Evolutionary conservation across 768 basidiomycete species (phyloP), one percentile per base, ranked within the genome.

Genomic region (Imleria badia): DNA sequence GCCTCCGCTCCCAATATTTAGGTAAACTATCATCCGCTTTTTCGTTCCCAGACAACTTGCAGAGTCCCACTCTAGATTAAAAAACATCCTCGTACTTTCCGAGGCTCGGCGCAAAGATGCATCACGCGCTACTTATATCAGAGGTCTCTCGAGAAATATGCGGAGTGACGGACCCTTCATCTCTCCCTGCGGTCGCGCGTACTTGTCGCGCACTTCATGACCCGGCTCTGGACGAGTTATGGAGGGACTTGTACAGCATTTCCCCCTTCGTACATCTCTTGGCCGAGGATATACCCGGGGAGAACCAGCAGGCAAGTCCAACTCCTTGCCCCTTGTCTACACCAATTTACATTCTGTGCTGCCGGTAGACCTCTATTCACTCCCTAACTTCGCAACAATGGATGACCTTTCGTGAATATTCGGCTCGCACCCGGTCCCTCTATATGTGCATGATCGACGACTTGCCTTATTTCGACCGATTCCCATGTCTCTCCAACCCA

Each of bases 211-310:
- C 59, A 4, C 52, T 68, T 45, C 49, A 48, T 6, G 59, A 65
- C 35, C 59, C 57, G 31, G 66, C 68, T 36, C 48, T 68, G 5
- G 66, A 68, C 40, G 61, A 63, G 35, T 20, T 70, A 2, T 68
- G 66, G 68, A 50, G 48, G 33, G 48, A 61, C 29, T 22, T 68
- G 40, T 69, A 54, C 45, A 66, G 47, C 10, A 44, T 68, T 0
- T 41, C 57, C 31, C 66, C 66, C 9, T 59, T 68, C 22, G 14
- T 66, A 22, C 52, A 51, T 26, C 65, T 67, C 39, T 26, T 67
- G 29, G 17, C 44, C 3, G 43, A 48, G 6, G 14, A 3, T 9
- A 33, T 12, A 22, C n/a, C 41, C 6, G 52, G 8, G 19, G 50
- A 61, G 19, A 53, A 26, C 31, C 30, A 53, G 2, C 47, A 61